Conservation (phyloP, 805 yeast species). For the Candida maris region DNA sequence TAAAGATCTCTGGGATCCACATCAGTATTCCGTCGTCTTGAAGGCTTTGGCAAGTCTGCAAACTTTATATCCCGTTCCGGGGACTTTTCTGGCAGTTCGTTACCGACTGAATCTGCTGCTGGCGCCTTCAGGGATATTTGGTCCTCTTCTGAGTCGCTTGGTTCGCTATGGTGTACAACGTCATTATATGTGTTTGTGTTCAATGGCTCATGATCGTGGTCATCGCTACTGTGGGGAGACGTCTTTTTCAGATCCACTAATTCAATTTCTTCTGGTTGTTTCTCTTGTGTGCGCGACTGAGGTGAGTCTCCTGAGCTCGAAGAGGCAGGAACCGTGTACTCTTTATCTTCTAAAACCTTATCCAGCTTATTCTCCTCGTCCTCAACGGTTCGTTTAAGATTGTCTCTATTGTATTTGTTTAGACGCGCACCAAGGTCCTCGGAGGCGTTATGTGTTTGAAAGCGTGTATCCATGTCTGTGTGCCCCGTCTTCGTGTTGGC, state of each 20-base stretch:
- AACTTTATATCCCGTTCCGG: constrained; percentile 46
- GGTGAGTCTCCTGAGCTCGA: constrained; percentile 22
- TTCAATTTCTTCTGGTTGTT: constrained; percentile 9
- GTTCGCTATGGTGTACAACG: constrained; percentile 38
- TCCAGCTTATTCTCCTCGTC: constrained; percentile 15
- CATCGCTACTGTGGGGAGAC: constrained; percentile 1
- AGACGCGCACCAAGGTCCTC: constrained; percentile 27
- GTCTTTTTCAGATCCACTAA: constrained; percentile 5
- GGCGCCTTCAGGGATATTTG: too few relatives aligned
- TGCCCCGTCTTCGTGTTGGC: constrained; percentile 2
- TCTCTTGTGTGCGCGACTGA: constrained; percentile 6
- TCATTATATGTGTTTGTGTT: constrained; percentile 9
- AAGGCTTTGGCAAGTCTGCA: constrained; percentile 57
- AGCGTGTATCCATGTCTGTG: constrained; percentile 8
- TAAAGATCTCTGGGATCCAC: constrained; percentile 81
- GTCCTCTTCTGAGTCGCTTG: constrained; percentile 33
- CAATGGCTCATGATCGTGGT: too few relatives aligned
- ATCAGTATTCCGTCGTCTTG: constrained; percentile 37
- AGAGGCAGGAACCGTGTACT: constrained; percentile 12
- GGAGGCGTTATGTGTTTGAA: constrained; percentile 30
- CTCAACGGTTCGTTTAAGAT: constrained; percentile 2
- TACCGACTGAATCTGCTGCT: too few relatives aligned
- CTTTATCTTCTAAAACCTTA: constrained; percentile 15
- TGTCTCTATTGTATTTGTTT: constrained; percentile 13
- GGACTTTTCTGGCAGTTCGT: constrained; percentile 1